Base-by-base conservation (phyloP, 2,329 filamentous ascomycete genomes). In the Alternaria sp. region DNA sequence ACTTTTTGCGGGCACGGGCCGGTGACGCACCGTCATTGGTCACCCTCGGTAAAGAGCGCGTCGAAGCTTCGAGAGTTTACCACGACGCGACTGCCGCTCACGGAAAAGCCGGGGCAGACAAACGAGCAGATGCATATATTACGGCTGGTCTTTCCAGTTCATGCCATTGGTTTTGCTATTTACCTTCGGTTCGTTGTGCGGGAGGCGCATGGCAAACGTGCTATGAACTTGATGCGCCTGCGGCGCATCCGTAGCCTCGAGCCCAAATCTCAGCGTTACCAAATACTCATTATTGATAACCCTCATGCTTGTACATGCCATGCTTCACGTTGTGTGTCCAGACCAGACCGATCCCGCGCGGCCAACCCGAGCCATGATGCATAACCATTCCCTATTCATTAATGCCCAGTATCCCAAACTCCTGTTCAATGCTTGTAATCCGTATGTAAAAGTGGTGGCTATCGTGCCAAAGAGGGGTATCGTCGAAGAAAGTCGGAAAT, bases 371-470 rank as follows among this genome's bases (percentile, higher is more conserved):
- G 34, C 49, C 50, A 32, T 45, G 41, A 50, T 51, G 59, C 54
- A 51, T 49, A 27, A 40, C 30, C 18, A 28, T 49, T 53, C 30
- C 51, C 58, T 44, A 52, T 32, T 43, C 56, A 60, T 50, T 46
- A 54, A 54, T 59, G 46, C 52, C 58, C 52, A 53, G 27, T 60
- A 55, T 50, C 58, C 62, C 44, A 70, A 74, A 76, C 75, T 64
- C 75, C 75, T 50, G 46, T 55, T 69, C 68, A 74, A 78, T 78
- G 74, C 73, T 68, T 61, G 73, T 77, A 64, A 58, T 36, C 44
- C 71, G 38, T 63, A 34, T 50, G 60, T 66, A 66, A 61, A 48
- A 63, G 65, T 61, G 62, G 64, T 60, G 68, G 66, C 67, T 59
- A 54, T 56, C 44, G 61, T 62, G 67, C 66, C 65, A 58, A 62